Conservation (phyloP, 345 rosid species). For the Reutealis trisperma region DNA sequence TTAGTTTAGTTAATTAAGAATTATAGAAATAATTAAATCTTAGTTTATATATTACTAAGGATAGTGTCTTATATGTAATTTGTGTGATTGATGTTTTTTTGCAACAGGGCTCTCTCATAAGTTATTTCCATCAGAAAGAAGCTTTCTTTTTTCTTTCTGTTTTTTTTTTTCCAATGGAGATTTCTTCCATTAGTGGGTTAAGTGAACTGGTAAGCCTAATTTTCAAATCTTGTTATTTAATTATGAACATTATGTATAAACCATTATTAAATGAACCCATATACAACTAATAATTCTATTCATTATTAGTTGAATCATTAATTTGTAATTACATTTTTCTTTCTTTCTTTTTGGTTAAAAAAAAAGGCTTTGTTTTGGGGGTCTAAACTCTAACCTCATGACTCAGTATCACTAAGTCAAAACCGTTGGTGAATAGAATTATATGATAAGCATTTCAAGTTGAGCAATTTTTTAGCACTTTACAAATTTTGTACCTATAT, state of each 20-base stretch:
- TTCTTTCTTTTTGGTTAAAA: too few relatives aligned
- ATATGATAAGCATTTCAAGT: too few relatives aligned
- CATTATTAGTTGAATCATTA: too few relatives aligned
- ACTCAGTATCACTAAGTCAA: too few relatives aligned
- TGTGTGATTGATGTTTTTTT: neutral
- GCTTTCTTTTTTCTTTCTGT: slow-evolving; percentile 11
- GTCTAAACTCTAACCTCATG: too few relatives aligned
- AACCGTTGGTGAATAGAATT: too few relatives aligned
- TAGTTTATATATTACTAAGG: too few relatives aligned
- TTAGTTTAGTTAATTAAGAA: neutral
- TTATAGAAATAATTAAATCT: neutral
- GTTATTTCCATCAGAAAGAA: slow-evolving; percentile 20
- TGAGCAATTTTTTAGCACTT: neutral
- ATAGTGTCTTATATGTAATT: neutral
- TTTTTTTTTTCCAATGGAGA: slow-evolving; percentile 41
- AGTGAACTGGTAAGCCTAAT: slow-evolving; percentile 40
- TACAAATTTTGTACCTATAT: too few relatives aligned
- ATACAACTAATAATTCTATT: too few relatives aligned
- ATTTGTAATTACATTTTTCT: neutral
- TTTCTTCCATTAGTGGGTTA: slow-evolving; percentile 44
- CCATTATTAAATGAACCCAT: too few relatives aligned
- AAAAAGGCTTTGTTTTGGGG: too few relatives aligned
- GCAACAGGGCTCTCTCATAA: slow-evolving; percentile 22
- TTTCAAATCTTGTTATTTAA: neutral
- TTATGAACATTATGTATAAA: too few relatives aligned